These are phyloP conservation scores for Sarcocystis neurona DNA, from an alignment of 169 alveolate species.

Conservation along the genomic window DNA sequence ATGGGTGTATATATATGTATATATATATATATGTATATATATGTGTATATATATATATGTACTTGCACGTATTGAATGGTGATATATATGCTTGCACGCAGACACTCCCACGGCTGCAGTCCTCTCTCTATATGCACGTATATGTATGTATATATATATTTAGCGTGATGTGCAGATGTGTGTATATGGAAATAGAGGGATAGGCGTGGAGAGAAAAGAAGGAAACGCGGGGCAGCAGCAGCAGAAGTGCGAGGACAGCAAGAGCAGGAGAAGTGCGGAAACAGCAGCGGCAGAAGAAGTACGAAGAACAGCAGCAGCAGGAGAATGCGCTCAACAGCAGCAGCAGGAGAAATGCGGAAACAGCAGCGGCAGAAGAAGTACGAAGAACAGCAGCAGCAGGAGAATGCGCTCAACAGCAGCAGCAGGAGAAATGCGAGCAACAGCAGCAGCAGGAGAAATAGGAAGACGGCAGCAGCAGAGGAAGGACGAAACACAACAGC, in stretches of 20 bases:
- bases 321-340: neutral
- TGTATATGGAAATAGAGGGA: neutral
- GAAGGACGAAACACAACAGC: neutral
- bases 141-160: neutral
- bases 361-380: too few species aligned
- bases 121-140: neutral
- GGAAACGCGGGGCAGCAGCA: neutral
- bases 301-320: neutral
- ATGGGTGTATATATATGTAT: slow-evolving; percentile 16
- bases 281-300: too few species aligned
- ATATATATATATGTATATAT: too few species aligned
- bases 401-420: neutral
- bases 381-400: neutral
- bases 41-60: slow-evolving; percentile 13
- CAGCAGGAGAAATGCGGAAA: too few species aligned
- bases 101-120: too few species aligned
- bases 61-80: too few species aligned
- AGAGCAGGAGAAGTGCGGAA: neutral
- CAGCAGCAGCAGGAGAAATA: too few species aligned
- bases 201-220: neutral
- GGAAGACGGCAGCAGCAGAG: neutral
- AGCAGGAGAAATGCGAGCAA: too few species aligned
- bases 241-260: neutral
- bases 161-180: neutral
- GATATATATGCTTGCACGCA: too few species aligned